These are phyloP conservation scores for Nicotiana paniculata DNA, from an alignment of 257 asterid genomes.

Conservation along the genomic window DNA sequence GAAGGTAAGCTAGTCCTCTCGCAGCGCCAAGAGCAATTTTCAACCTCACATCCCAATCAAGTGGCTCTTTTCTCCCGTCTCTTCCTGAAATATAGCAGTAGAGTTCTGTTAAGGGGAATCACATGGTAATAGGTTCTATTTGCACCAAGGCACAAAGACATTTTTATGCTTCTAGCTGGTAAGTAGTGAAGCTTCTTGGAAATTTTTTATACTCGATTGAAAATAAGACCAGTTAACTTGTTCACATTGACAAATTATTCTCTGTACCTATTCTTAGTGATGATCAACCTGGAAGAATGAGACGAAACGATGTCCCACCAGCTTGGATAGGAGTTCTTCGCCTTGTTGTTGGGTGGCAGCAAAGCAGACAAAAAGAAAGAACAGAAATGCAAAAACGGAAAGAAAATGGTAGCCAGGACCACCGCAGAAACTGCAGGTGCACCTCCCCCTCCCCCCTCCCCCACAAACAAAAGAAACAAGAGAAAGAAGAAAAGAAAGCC, in stretches of 20 bases:
- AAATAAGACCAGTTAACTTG: not conserved
- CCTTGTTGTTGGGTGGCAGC: not conserved
- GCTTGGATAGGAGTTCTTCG: not conserved
- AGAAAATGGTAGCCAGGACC: not conserved
- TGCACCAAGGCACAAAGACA: not conserved
- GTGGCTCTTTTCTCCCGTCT: constrained; percentile 54
- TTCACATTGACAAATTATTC: not conserved
- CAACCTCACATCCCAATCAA: constrained; percentile 93
- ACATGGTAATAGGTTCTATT: not conserved
- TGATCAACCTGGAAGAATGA: not conserved
- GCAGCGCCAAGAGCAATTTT: constrained; percentile 98
- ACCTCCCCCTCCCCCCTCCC: not conserved
- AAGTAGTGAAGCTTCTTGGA: constrained; percentile 1
- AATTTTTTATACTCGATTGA: not conserved
- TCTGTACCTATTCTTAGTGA: not conserved
- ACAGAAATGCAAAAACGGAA: not conserved
- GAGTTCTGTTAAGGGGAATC: not conserved
- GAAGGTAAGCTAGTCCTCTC: constrained; percentile 94
- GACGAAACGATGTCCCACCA: not conserved
- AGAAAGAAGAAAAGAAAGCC: not conserved
- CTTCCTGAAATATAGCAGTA: constrained; percentile 47
- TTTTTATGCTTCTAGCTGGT: not conserved
- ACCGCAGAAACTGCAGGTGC: not conserved
- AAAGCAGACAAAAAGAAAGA: not conserved
- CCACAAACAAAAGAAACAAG: not conserved